Conservation (phyloP, 805 yeast species). For the Wickerhamomyces strasburgensis region DNA sequence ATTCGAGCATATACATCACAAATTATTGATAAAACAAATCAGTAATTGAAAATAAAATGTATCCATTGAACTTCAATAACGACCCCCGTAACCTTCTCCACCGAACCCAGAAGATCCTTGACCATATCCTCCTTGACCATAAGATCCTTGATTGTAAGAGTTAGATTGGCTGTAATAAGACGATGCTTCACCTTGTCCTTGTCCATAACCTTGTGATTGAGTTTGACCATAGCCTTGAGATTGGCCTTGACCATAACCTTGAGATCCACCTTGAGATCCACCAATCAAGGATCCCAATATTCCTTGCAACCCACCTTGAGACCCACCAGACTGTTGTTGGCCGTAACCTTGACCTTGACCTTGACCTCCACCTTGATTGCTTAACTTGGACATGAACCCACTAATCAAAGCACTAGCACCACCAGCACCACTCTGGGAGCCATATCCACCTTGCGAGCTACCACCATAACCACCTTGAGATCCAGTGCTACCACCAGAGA, state of each 20-base stretch:
- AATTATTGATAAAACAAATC: too few species aligned
- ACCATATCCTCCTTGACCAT: slow-evolving; percentile 1
- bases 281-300: too few species aligned
- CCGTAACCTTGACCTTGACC: not conserved
- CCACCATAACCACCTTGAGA: slow-evolving; percentile 4
- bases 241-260: slow-evolving; percentile 3
- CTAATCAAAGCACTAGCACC: slow-evolving; percentile 4
- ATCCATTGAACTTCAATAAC: too few species aligned
- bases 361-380: slow-evolving; percentile 3
- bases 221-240: slow-evolving; percentile 1
- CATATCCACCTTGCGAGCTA: slow-evolving; percentile 1
- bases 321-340: not conserved
- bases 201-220: slow-evolving; percentile 3
- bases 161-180: not conserved
- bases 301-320: slow-evolving; percentile 4
- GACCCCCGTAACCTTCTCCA: slow-evolving; percentile 2
- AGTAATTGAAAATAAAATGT: too few species aligned
- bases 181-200: slow-evolving; percentile 4
- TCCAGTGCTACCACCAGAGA: slow-evolving; percentile 6
- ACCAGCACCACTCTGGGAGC: slow-evolving; percentile 1
- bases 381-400: not conserved
- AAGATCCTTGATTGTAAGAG: not conserved
- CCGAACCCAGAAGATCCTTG: not conserved
- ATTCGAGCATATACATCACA: too few species aligned
- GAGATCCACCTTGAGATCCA: not conserved